Evolutionary conservation across 768 basidiomycete genomes (phyloP).

Genomic region (Russula virescens): DNA sequence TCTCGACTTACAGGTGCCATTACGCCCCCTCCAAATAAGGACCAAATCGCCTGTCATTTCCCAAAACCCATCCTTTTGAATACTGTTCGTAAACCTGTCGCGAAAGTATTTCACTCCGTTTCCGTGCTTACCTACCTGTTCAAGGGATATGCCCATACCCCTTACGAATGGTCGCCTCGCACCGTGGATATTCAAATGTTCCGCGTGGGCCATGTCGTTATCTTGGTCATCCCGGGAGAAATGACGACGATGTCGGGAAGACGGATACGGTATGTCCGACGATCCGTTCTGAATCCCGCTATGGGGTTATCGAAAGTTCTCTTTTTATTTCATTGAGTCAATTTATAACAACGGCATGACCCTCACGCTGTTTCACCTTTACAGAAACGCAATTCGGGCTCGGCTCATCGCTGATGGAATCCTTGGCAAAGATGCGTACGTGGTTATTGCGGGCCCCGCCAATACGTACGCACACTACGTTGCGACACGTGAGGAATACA

Average conservation of each 20-base stretch:
- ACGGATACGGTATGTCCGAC: conserved; percentile 52
- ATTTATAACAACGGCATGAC: neutral
- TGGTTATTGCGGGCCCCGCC: conserved; percentile 76
- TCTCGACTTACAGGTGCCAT: conserved; percentile 40
- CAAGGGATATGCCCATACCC: conserved; percentile 58
- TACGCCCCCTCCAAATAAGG: conserved; percentile 56
- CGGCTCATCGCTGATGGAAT: conserved; percentile 57
- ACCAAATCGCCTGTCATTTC: conserved; percentile 62
- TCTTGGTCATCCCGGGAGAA: conserved; percentile 73
- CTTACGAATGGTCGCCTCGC: conserved; percentile 71
- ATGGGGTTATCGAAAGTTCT: conserved; percentile 8
- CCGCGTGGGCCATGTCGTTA: conserved; percentile 69
- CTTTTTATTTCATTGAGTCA: neutral
- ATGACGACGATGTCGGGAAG: conserved; percentile 80
- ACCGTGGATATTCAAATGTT: conserved; percentile 75
- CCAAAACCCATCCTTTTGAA: conserved; percentile 79
- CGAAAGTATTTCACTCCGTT: conserved; percentile 1
- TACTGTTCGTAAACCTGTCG: conserved; percentile 41
- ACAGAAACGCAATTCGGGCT: conserved; percentile 61
- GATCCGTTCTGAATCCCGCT: conserved; percentile 5
- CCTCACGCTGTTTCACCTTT: neutral
- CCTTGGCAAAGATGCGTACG: conserved; percentile 61
- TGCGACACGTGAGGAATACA: conserved; percentile 67
- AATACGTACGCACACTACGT: conserved; percentile 77
- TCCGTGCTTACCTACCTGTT: conserved; percentile 13